Conservation (phyloP, 179 eudicot species). For the Actinidia chinensis region DNA sequence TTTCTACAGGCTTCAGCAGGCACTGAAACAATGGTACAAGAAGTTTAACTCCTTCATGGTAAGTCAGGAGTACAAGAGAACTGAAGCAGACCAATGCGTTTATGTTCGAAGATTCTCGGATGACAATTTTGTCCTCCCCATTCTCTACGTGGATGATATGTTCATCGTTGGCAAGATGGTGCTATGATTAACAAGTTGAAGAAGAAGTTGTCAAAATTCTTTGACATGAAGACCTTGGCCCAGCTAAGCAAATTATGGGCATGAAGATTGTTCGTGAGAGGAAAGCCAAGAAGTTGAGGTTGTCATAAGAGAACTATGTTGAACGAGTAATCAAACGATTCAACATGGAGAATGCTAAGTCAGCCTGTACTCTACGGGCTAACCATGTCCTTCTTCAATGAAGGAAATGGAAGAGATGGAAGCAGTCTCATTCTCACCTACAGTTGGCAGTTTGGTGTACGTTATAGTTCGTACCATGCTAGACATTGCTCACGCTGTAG, state of each 20-base stretch:
- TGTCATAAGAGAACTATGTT: background rate
- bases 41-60: background rate
- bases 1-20: no score
- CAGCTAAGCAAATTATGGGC: background rate
- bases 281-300: background rate
- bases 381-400: background rate
- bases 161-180: background rate
- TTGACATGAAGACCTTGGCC: background rate
- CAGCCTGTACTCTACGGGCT: background rate
- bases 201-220: background rate
- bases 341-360: background rate
- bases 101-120: background rate
- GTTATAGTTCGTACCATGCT: background rate
- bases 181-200: background rate
- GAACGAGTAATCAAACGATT: background rate
- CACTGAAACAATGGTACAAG: no score
- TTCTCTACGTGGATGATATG: background rate
- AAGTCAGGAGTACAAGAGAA: background rate
- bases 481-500: background rate
- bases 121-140: background rate
- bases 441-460: background rate
- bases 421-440: no score
- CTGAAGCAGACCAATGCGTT: background rate
- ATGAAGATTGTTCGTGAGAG: background rate
- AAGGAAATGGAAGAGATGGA: no score